Percentiles rank a stretch among this genome's conserved stretches.
These are phyloP conservation scores for Wallacemonas sp. DNA, from an alignment of 208 protist species.

Conservation along the genomic window DNA sequence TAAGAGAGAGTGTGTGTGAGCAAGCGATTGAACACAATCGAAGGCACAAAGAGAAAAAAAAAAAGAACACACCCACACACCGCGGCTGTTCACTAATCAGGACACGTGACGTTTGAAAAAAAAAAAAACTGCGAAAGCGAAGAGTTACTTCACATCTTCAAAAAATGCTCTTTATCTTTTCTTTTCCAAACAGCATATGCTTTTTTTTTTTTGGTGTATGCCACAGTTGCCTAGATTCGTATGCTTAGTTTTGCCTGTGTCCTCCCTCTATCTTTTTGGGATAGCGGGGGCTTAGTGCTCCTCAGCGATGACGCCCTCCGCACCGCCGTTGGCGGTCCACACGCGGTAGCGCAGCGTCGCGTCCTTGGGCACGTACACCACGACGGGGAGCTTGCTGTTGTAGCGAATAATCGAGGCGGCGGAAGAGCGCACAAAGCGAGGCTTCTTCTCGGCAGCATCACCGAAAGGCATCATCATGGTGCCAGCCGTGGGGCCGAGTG, in stretches of 20 bases:
- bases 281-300: conserved; percentile 10
- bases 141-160: background rate
- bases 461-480: conserved; percentile 48
- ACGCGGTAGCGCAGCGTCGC: conserved; percentile 55
- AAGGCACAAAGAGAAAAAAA: background rate
- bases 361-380: conserved; percentile 53
- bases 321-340: conserved; percentile 21
- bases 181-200: no score
- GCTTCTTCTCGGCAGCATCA: conserved; percentile 27
- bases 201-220: no score
- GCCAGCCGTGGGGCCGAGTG: conserved; percentile 24
- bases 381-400: conserved; percentile 60
- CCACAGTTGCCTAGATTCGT: no score
- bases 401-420: conserved; percentile 29
- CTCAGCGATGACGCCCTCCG: conserved; percentile 10
- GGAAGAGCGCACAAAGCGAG: conserved; percentile 30
- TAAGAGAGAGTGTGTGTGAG: background rate
- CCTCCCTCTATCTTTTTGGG: no score
- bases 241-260: no score
- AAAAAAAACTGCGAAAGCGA: background rate
- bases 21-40: background rate
- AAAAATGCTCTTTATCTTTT: no score
- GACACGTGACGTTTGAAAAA: no score
- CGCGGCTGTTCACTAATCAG: no score
- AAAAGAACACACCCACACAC: conserved; percentile 7